A percentile compares a stretch with the other conserved stretches of the same genome.
Evolutionary conservation across 2,329 filamentous ascomycete genomes (phyloP).

Genomic region (Botrytis fabae): DNA sequence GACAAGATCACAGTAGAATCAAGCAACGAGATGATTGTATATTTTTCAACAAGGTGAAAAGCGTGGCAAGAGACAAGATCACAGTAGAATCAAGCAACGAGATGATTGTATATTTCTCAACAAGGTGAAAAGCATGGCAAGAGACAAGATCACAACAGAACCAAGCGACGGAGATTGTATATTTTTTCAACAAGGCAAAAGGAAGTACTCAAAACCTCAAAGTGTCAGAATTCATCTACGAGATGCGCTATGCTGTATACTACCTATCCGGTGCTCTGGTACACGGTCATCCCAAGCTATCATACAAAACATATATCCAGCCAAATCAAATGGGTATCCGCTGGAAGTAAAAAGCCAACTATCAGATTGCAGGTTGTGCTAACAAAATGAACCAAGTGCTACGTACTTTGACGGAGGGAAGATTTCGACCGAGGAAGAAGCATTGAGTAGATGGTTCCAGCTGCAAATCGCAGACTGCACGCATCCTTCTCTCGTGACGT

Average conservation of each 20-base stretch:
- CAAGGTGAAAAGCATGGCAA: neutral
- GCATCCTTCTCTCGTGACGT: neutral
- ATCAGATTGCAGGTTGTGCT: neutral
- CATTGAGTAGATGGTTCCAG: neutral
- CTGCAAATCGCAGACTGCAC: neutral
- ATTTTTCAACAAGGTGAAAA: neutral
- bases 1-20: neutral
- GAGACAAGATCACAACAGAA: neutral
- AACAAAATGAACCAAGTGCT: neutral
- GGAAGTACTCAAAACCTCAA: neutral
- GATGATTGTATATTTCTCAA: neutral
- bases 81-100: neutral
- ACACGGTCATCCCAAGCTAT: neutral
- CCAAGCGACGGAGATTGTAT: neutral
- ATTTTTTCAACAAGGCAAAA: neutral
- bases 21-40: neutral
- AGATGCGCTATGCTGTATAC: neutral
- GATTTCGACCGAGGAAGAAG: neutral
- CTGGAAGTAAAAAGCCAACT: constrained; percentile 9
- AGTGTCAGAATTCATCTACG: neutral
- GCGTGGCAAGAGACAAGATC: neutral
- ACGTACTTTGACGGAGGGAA: neutral
- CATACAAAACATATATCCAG: neutral
- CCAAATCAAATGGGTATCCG: constrained; percentile 1
- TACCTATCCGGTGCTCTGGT: neutral